These are phyloP conservation scores for Astrothelium macrocarpum DNA, from an alignment of 495 filamentous ascomycete species.

Conservation along the genomic window DNA sequence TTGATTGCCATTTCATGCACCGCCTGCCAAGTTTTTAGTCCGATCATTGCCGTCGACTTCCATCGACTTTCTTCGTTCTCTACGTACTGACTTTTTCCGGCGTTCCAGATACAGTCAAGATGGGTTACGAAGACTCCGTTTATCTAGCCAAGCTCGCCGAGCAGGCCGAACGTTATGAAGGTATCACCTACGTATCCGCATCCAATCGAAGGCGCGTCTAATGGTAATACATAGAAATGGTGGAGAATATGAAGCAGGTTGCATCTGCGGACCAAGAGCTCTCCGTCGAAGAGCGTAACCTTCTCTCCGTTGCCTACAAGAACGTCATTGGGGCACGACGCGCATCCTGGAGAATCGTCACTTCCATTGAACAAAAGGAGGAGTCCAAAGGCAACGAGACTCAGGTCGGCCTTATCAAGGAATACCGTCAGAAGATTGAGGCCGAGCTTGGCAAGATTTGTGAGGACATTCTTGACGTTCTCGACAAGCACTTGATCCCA, in stretches of 20 bases:
- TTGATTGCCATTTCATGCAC: background rate
- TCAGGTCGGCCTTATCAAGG: slow-evolving; percentile 89
- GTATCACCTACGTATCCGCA: background rate
- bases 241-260: slow-evolving; percentile 99
- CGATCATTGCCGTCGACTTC: background rate
- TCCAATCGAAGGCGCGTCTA: background rate
- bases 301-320: slow-evolving; percentile 99
- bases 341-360: slow-evolving; percentile 99
- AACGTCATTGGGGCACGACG: slow-evolving; percentile 98
- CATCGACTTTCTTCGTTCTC: background rate
- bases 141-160: slow-evolving; percentile 99
- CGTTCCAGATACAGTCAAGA: slow-evolving; percentile 45
- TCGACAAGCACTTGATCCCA: slow-evolving; percentile 92
- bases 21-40: background rate
- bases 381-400: slow-evolving; percentile 98
- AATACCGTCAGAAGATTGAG: slow-evolving; percentile 99
- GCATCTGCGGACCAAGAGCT: slow-evolving; percentile 93
- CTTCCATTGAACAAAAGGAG: slow-evolving; percentile 99
- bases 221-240: slow-evolving; percentile 47
- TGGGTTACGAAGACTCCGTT: slow-evolving; percentile 99
- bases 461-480: slow-evolving; percentile 94
- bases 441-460: slow-evolving; percentile 95
- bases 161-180: slow-evolving; percentile 91
- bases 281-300: slow-evolving; percentile 97
- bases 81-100: background rate